Percentiles rank a stretch among this genome's conserved stretches.
phyloP scores from a whole-genome alignment of 148 eudicot genomes.

The Rhododendron henanense region DNA sequence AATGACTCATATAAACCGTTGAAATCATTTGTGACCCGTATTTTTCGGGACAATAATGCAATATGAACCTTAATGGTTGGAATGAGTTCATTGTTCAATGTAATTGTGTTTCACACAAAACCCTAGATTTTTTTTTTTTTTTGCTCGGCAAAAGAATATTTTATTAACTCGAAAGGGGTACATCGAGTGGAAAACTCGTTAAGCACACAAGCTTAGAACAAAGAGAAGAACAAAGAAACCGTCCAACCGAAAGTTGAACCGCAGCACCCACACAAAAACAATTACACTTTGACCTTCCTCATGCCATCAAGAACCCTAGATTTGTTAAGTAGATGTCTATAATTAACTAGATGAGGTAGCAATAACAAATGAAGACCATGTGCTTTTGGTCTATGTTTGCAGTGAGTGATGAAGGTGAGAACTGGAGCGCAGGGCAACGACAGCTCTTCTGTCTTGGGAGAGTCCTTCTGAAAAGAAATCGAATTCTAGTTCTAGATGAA shows the following conservation, averaged over 20 bases:
- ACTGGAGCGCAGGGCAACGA: slow-evolving; percentile 66
- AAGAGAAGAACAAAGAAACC: no score
- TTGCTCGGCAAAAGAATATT: no score
- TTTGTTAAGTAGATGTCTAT: neutral
- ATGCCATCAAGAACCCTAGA: no score
- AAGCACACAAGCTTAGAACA: no score
- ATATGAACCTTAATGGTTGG: neutral
- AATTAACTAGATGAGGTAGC: neutral
- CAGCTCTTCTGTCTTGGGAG: slow-evolving; percentile 69
- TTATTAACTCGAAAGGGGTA: no score
- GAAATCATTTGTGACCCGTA: neutral
- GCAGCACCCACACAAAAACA: no score
- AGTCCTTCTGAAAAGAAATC: slow-evolving; percentile 55
- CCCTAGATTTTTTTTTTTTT: no score
- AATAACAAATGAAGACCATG: neutral
- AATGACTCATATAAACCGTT: neutral
- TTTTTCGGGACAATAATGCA: neutral
- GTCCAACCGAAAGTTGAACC: no score
- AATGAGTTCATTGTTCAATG: neutral
- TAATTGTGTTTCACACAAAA: neutral
- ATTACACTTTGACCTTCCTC: no score
- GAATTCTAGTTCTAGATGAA: slow-evolving; percentile 62
- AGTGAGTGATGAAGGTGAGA: slow-evolving; percentile 70
- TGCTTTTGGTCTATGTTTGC: neutral
- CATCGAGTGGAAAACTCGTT: no score